A percentile compares a stretch with the other conserved stretches of the same genome.
These are phyloP conservation scores for Penicillium fuscoglaucum DNA, from an alignment of 2,329 filamentous ascomycete species.

Conservation along the genomic window DNA sequence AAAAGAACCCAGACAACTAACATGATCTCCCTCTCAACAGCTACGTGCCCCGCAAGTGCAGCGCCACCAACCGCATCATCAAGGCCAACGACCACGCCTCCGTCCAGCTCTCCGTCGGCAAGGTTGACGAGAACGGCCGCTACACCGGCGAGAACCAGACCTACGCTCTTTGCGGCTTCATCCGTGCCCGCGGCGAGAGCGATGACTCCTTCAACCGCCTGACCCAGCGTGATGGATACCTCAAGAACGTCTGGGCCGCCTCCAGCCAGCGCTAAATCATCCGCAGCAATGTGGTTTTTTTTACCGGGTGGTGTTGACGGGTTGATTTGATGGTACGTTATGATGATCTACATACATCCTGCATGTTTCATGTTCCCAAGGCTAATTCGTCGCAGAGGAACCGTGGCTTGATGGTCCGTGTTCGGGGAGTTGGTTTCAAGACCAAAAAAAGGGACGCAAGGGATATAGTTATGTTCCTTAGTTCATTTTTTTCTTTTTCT, in stretches of 20 bases:
- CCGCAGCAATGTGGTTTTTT: constrained; percentile 22
- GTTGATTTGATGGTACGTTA: constrained; percentile 32
- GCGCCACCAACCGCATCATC: constrained; percentile 99
- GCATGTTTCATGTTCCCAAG: background rate
- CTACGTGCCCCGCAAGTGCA: constrained; percentile 99
- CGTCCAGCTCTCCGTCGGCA: constrained; percentile 94
- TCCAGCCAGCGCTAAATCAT: constrained; percentile 54
- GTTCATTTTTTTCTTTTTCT: constrained; percentile 23
- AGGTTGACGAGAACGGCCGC: constrained; percentile 98
- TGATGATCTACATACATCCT: background rate
- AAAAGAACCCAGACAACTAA: constrained; percentile 13
- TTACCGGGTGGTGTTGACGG: constrained; percentile 34
- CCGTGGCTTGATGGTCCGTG: constrained; percentile 28
- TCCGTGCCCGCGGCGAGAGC: constrained; percentile 95
- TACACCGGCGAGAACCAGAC: constrained; percentile 96
- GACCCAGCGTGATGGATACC: constrained; percentile 89
- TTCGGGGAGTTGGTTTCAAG: constrained; percentile 27
- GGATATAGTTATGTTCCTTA: constrained; percentile 22
- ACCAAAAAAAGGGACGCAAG: constrained; percentile 20
- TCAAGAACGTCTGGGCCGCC: constrained; percentile 96
- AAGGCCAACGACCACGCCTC: constrained; percentile 99
- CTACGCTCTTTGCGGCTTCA: constrained; percentile 96
- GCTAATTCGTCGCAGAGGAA: constrained; percentile 19
- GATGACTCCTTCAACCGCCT: constrained; percentile 96
- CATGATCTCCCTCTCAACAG: constrained; percentile 48